phyloP scores from a whole-genome alignment of 257 asterid genomes.

The Jacaranda mimosifolia region DNA sequence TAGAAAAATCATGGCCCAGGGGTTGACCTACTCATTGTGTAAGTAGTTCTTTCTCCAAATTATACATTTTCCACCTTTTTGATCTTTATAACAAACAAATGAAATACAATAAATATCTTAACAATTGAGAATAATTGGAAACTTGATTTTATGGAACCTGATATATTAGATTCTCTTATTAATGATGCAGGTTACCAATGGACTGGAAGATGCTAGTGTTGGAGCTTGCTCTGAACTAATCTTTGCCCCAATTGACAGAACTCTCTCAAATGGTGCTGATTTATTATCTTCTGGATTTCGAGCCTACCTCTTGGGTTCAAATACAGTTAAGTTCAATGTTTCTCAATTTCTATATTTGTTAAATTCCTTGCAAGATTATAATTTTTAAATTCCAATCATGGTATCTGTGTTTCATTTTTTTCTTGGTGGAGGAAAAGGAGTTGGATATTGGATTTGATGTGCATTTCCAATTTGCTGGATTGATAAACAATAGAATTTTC shows the following conservation, averaged over 20 bases:
- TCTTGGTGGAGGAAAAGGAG: not conserved
- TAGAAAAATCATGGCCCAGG: not conserved
- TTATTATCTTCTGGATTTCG: slow-evolving; percentile 60
- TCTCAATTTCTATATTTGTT: not conserved
- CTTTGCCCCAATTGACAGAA: slow-evolving; percentile 49
- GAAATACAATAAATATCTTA: not conserved
- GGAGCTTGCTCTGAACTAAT: slow-evolving; percentile 59
- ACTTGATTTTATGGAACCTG: not conserved
- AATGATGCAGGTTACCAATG: slow-evolving; percentile 51
- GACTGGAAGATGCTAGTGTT: slow-evolving; percentile 47
- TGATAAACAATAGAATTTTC: no score
- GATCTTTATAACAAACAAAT: no score
- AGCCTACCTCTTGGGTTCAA: slow-evolving; percentile 41
- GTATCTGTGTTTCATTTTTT: not conserved
- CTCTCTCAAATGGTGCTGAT: slow-evolving; percentile 37
- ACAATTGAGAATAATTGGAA: slow-evolving; percentile 3
- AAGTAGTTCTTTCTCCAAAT: slow-evolving; percentile 2
- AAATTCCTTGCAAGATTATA: not conserved
- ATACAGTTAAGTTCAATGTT: slow-evolving; percentile 41
- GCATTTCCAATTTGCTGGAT: not conserved
- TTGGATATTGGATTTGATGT: not conserved
- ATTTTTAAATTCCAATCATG: slow-evolving; percentile 7
- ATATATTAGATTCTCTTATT: slow-evolving; percentile 3
- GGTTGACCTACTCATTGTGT: not conserved
- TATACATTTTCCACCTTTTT: not conserved